Conservation (phyloP, 1,284 basidiomycete genomes). For the Rhodotorula sp. region DNA sequence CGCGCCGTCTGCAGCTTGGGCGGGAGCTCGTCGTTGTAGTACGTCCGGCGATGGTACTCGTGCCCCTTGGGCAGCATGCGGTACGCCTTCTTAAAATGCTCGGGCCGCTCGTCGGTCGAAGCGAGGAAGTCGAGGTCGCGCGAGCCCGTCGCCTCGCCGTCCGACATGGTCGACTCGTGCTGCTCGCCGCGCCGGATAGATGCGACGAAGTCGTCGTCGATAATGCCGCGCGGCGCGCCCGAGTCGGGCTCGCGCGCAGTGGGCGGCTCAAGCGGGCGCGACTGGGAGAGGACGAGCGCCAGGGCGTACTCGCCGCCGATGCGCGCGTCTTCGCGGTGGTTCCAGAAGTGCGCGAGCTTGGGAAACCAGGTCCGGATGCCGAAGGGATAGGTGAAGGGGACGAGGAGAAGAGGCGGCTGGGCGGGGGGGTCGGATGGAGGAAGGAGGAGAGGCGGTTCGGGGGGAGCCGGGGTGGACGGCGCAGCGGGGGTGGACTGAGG, state of each 20-base stretch:
- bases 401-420: constrained; percentile 79
- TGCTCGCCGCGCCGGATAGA: constrained; percentile 29
- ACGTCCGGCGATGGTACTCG: constrained; percentile 61
- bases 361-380: constrained; percentile 83
- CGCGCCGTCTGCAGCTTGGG: constrained; percentile 72
- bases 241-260: constrained; percentile 13
- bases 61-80: constrained; percentile 64
- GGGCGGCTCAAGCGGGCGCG: constrained; percentile 62
- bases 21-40: constrained; percentile 69
- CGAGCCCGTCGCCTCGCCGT: constrained; percentile 31
- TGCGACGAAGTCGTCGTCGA: constrained; percentile 30
- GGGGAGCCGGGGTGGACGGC: constrained; percentile 80
- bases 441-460: constrained; percentile 54
- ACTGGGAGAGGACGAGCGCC: constrained; percentile 65
- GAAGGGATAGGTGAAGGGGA: constrained; percentile 82
- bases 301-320: constrained; percentile 81
- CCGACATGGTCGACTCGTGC: constrained; percentile 38
- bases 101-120: constrained; percentile 32
- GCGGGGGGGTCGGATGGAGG: constrained; percentile 67
- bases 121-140: constrained; percentile 38
- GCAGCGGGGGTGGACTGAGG: constrained; percentile 78
- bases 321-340: constrained; percentile 75
- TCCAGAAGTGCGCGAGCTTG: constrained; percentile 92
- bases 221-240: constrained; percentile 19
- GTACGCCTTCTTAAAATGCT: constrained; percentile 56